These are phyloP conservation scores for Leccinum disarticulatum DNA, from an alignment of 768 basidiomycete species.

Conservation along the genomic window DNA sequence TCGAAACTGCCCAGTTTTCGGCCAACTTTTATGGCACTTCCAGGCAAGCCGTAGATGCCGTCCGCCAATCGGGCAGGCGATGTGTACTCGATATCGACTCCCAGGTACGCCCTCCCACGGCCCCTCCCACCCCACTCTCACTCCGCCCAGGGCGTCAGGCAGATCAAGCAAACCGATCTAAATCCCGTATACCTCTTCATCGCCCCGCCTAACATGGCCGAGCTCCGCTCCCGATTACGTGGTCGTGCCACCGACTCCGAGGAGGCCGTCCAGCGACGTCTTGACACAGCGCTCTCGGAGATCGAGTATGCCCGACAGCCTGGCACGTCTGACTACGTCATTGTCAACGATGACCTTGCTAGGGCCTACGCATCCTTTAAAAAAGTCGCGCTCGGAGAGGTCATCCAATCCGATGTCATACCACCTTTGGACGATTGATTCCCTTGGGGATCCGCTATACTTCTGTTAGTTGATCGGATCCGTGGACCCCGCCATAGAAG, in stretches of 20 bases:
- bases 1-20: slow-evolving; percentile 93
- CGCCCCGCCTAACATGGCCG: slow-evolving; percentile 78
- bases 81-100: slow-evolving; percentile 97
- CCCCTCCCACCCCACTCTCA: neutral
- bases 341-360: slow-evolving; percentile 90
- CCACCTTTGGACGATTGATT: slow-evolving; percentile 63
- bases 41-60: slow-evolving; percentile 67
- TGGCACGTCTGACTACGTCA: slow-evolving; percentile 73
- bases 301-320: slow-evolving; percentile 80
- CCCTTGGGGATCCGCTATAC: too few species aligned
- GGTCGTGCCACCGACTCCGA: slow-evolving; percentile 85
- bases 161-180: slow-evolving; percentile 81
- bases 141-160: slow-evolving; percentile 74
- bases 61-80: slow-evolving; percentile 66
- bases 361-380: slow-evolving; percentile 78
- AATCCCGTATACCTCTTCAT: slow-evolving; percentile 91
- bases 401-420: slow-evolving; percentile 56
- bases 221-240: slow-evolving; percentile 67
- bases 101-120: slow-evolving; percentile 48
- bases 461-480: neutral
- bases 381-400: slow-evolving; percentile 71
- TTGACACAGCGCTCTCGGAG: slow-evolving; percentile 76
- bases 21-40: slow-evolving; percentile 94
- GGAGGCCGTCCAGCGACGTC: slow-evolving; percentile 66
- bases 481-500: slow-evolving; percentile 1